Evolutionary conservation across 2,329 filamentous ascomycete genomes (phyloP).

Genomic region (Albifimbria verrucaria): DNA sequence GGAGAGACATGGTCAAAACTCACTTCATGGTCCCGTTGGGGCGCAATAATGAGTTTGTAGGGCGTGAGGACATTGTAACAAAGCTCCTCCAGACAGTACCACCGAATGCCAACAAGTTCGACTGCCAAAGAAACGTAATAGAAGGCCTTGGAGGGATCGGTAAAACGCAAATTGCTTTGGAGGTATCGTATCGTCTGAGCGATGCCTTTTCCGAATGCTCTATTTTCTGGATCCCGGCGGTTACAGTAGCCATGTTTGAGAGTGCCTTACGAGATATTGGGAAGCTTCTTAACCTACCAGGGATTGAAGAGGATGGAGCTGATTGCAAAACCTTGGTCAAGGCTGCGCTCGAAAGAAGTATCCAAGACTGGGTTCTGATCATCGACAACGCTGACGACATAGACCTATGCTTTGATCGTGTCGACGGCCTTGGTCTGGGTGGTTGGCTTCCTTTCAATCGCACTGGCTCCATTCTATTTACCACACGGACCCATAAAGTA

Average conservation of each 20-base stretch:
- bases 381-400: constrained; percentile 42
- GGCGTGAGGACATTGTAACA: constrained; percentile 12
- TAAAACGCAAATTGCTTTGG: constrained; percentile 36
- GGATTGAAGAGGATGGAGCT: constrained; percentile 26
- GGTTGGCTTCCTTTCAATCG: neutral
- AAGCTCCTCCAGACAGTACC: constrained; percentile 11
- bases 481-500: neutral
- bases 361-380: constrained; percentile 36
- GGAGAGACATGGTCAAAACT: too few relatives aligned
- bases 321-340: constrained; percentile 35
- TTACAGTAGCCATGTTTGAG: constrained; percentile 25
- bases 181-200: constrained; percentile 25
- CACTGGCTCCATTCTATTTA: neutral
- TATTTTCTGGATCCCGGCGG: constrained; percentile 36
- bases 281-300: constrained; percentile 17
- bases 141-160: constrained; percentile 30
- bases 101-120: neutral
- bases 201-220: constrained; percentile 24
- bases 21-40: constrained; percentile 15
- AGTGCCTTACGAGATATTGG: constrained; percentile 31
- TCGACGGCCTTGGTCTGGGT: neutral
- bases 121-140: neutral
- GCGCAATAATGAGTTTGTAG: constrained; percentile 20
- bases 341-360: constrained; percentile 19
- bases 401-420: constrained; percentile 20